Base-by-base conservation (phyloP, 352 stramenopile species). In the Aphanomyces euteiches region DNA sequence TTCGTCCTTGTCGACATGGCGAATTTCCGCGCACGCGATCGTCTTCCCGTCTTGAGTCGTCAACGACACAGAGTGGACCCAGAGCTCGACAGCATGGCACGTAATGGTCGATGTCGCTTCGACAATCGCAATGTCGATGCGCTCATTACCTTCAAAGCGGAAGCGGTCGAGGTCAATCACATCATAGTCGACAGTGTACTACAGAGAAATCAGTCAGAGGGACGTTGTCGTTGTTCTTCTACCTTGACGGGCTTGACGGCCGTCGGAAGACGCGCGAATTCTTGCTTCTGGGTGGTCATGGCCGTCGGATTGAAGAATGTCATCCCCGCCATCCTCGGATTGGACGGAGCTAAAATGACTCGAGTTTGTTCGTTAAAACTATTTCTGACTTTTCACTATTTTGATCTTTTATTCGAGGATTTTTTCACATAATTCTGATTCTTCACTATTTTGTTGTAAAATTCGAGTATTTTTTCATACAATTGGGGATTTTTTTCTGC, bases 71-170 rank as follows among this genome's bases (percentile, higher is more conserved):
- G 90, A 81, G 48, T 91, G 81, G 56, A 92, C 86, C 64, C 90
- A 87, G 7, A 99, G 87, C 78, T 99, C 96, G 58, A 98, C 89
- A 47, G 92, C 88, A 76, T 99, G 96, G 74, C 98, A 90, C 47
- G 81, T 96, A 73, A 99, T 94, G 28, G 61, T 77, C 53, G 73
- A 73, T 37, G 86, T 96, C 40, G 80, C 57, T 57, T 92, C 82
- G 15, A 72, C 69, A 1, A 95, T 80, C 3, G 78, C 74, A 0
- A 95, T 37, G 43, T 83, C 75, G 69, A 95, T 84, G 56, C 78
- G 77, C 75, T 93, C 74, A 19, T 59, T 63, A 15, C 89, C 83
- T 54, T 90, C 75, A 75, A 95, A 95, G 70, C 81, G 83, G 72
- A 75, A 92, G 69, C 73, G 73, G 19, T 84, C 79, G 36, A 95